Base-by-base conservation (phyloP, 1,139 yeast species). In the Pichia kudriavzevii region DNA sequence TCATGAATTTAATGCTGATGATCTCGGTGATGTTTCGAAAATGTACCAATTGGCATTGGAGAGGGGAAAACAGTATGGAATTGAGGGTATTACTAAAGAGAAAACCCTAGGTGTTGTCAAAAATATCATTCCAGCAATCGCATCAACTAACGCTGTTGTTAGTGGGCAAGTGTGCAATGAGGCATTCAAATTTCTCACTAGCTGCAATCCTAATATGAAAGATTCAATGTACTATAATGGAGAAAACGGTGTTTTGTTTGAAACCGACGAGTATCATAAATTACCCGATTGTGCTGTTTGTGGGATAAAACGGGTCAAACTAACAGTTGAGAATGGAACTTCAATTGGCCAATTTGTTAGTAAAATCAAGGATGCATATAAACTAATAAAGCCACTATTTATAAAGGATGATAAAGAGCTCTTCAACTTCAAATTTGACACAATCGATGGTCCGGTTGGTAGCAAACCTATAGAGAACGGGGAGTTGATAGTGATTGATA, bases 101-200 rank as follows among this genome's bases (percentile, higher is more conserved):
- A 66, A 82, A 36, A 79, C 94, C 0, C 68, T 84, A 38, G 97
- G 97, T 0, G 94, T 91, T 30, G 87, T 87, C 33, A 91, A 91
- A 58, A 81, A 81, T 50, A 87, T 91, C 44, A 81, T 91, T 17
- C 98, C 98, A 0, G 91, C 96, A 2, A 83, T 88, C 38, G 95
- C 96, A 1, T 80, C 95, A 2, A 88, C 97, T 1, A 91, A 91
- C 56, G 95, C 97, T 3, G 71, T 91, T 23, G 75, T 91, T 28
- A 95, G 97, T 3, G 95, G 95, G 0, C 70, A 87, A 11, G 84
- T 95, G 55, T 83, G 94, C 52, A 82, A 81, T 48, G 96, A 88
- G 54, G 87, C 83, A 1, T 73, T 85, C 57, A 88, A 88, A 52
- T 63, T 85, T 18, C 67, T 82, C 19, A 78, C 94, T 1, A 70